Percentiles rank a stretch among this genome's conserved stretches.
Conservation (phyloP, 2,329 filamentous ascomycete species). For the Penicillium hordei region DNA sequence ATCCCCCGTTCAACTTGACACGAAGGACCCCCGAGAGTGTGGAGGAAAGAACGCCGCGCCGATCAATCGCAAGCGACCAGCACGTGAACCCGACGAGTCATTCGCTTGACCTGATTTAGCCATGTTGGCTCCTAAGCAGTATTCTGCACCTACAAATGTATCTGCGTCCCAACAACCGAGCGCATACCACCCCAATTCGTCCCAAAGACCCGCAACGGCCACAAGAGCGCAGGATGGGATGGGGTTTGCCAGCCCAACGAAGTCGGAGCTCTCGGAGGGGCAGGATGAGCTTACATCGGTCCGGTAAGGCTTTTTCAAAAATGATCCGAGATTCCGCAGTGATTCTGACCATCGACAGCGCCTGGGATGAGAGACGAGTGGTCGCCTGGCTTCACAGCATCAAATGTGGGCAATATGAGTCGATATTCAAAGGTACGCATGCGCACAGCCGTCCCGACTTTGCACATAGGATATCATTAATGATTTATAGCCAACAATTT, state of each 20-base stretch:
- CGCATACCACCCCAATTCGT: constrained; percentile 31
- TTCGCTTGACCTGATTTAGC: constrained; percentile 5
- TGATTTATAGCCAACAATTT: constrained; percentile 73
- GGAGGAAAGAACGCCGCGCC: constrained; percentile 12
- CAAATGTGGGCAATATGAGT: constrained; percentile 91
- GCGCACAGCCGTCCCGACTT: constrained; percentile 14
- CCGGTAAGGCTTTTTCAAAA: constrained; percentile 52
- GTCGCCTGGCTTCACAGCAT: constrained; percentile 88
- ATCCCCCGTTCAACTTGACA: constrained; percentile 9
- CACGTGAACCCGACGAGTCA: not conserved
- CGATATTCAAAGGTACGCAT: constrained; percentile 69
- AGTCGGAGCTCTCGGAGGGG: constrained; percentile 84
- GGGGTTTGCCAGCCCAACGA: constrained; percentile 75
- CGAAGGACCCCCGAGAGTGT: constrained; percentile 10
- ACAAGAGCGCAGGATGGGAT: constrained; percentile 36
- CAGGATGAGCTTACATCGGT: constrained; percentile 72
- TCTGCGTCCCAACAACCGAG: constrained; percentile 38
- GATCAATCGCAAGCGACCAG: constrained; percentile 1
- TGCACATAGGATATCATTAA: constrained; percentile 20
- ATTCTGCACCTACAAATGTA: constrained; percentile 34
- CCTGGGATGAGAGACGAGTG: constrained; percentile 88
- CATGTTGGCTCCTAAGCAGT: constrained; percentile 48
- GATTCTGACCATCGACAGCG: constrained; percentile 42
- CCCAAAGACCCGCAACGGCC: constrained; percentile 31
- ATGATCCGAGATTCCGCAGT: not conserved